Conservation (phyloP, 2,329 filamentous ascomycete genomes). For the Bimuria novae-zelandiae region DNA sequence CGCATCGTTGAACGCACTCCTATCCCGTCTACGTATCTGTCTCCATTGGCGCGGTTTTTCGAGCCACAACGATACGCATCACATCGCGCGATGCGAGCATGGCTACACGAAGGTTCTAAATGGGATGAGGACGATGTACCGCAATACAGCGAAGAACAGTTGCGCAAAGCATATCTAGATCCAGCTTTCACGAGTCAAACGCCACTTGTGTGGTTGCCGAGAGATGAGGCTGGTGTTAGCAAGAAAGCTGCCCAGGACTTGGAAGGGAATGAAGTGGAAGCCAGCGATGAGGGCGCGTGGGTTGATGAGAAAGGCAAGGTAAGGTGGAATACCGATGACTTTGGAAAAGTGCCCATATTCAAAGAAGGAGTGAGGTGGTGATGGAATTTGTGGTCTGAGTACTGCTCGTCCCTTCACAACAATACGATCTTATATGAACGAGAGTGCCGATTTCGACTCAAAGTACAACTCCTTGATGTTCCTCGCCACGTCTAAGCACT, state of each 20-base stretch:
- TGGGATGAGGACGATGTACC: slow-evolving; percentile 39
- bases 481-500: neutral
- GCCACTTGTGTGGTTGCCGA: slow-evolving; percentile 41
- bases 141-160: slow-evolving; percentile 38
- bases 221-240: slow-evolving; percentile 38
- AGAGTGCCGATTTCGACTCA: neutral
- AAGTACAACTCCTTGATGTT: neutral
- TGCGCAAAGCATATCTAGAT: slow-evolving; percentile 42
- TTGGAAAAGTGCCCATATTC: slow-evolving; percentile 40
- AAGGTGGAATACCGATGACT: slow-evolving; percentile 38
- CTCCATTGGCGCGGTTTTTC: slow-evolving; percentile 40
- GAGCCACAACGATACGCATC: slow-evolving; percentile 43
- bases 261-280: slow-evolving; percentile 31
- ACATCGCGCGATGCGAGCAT: slow-evolving; percentile 39
- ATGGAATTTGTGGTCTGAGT: no score
- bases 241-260: slow-evolving; percentile 38
- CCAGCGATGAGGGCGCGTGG: slow-evolving; percentile 42
- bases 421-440: no score
- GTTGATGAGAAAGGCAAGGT: slow-evolving; percentile 35
- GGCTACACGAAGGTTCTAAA: slow-evolving; percentile 35
- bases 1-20: slow-evolving; percentile 29
- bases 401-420: no score
- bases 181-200: slow-evolving; percentile 41
- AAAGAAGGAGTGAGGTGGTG: slow-evolving; percentile 38
- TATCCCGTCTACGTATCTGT: slow-evolving; percentile 30